Percentiles rank a stretch among this genome's conserved stretches.
Conservation (phyloP, 805 yeast genomes). For the Kuraishia ogatae region DNA sequence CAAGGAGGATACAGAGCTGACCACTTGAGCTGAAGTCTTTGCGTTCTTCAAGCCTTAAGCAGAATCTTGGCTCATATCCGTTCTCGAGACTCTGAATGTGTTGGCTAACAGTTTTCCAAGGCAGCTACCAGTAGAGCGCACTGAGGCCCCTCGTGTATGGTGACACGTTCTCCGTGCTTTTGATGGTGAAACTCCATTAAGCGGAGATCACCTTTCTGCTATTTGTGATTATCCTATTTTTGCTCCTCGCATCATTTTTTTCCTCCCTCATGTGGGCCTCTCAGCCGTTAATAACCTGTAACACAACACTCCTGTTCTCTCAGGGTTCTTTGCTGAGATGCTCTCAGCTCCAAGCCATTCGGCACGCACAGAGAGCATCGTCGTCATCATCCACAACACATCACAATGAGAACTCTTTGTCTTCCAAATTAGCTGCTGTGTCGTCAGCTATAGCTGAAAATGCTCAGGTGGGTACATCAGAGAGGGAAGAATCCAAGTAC, state of each 20-base stretch:
- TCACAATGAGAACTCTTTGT: neutral
- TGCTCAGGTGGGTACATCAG: neutral
- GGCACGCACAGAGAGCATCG: neutral
- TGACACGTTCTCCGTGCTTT: neutral
- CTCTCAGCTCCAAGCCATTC: neutral
- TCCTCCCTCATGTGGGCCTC: neutral
- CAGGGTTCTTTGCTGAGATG: neutral
- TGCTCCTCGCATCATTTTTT: neutral
- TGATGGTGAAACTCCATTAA: neutral
- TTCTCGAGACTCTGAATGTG: no score
- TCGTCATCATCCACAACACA: neutral
- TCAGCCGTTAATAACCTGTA: neutral
- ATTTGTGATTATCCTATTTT: neutral
- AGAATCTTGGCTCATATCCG: no score
- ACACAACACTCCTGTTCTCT: neutral
- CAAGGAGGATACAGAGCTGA: no score
- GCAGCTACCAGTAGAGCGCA: no score
- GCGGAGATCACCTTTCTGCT: neutral
- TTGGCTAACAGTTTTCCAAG: no score
- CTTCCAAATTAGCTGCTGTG: neutral
- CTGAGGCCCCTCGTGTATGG: neutral
- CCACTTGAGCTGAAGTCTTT: no score
- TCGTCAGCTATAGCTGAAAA: neutral
- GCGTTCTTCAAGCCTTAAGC: no score
- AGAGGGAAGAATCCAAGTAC: slow-evolving; percentile 17